Conservation (phyloP, 345 rosid genomes). For the Linum tenue region DNA sequence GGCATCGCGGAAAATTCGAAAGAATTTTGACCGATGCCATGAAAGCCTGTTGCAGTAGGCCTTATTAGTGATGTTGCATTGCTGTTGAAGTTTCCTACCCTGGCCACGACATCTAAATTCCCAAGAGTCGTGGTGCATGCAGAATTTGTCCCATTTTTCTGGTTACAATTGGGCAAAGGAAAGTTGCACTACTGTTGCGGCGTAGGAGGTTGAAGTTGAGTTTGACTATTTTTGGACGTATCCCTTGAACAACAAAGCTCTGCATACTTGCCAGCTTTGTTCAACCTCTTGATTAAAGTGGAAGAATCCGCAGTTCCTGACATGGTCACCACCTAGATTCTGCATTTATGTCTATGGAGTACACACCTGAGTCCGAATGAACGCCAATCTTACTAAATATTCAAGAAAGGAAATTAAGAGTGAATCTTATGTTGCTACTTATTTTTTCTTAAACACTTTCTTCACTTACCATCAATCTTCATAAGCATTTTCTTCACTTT, state of each 20-base stretch:
- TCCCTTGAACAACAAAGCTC: constrained; percentile 33
- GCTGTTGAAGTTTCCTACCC: constrained; percentile 6
- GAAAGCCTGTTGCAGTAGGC: constrained; percentile 3
- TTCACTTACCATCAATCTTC: constrained; percentile 73
- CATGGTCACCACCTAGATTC: constrained; percentile 44
- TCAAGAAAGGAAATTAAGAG: background rate
- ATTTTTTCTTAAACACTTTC: constrained; percentile 58
- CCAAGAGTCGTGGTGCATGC: constrained; percentile 1
- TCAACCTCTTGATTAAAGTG: constrained; percentile 39
- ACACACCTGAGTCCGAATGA: constrained; percentile 39
- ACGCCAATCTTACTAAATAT: background rate
- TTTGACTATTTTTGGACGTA: constrained; percentile 5
- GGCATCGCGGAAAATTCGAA: constrained; percentile 13
- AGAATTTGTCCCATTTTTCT: constrained; percentile 5
- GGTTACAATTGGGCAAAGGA: constrained; percentile 18
- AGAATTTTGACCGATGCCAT: constrained; percentile 10
- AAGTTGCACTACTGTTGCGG: constrained; percentile 13
- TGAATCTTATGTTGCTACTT: constrained; percentile 18
- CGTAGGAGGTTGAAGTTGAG: constrained; percentile 12
- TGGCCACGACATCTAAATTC: constrained; percentile 6
- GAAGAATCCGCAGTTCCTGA: constrained; percentile 46
- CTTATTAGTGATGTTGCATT: constrained; percentile 8
- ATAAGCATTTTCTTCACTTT: constrained; percentile 59
- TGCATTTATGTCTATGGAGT: constrained; percentile 42
- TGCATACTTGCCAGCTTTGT: constrained; percentile 52